phyloP scores from a whole-genome alignment of 768 basidiomycete genomes.

The Hydnomerulius pinastri region DNA sequence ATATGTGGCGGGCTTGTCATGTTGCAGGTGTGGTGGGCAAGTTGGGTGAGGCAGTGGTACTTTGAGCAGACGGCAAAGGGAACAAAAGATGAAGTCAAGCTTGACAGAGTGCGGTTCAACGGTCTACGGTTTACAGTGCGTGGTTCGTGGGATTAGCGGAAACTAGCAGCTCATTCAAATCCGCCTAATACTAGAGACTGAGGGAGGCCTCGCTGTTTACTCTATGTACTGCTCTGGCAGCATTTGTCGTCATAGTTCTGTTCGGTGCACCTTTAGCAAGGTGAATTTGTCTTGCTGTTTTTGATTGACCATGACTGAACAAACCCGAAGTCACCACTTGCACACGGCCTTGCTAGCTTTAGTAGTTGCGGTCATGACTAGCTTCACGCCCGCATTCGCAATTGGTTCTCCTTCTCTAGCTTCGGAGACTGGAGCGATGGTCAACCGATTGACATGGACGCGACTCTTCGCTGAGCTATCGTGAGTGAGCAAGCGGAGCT shows the following conservation, averaged over 20 bases:
- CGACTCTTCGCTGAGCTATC: slow-evolving; percentile 79
- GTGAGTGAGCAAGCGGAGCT: slow-evolving; percentile 50
- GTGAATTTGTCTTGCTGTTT: slow-evolving; percentile 36
- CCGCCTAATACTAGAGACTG: slow-evolving; percentile 43
- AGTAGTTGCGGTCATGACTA: slow-evolving; percentile 63
- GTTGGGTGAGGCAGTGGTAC: slow-evolving; percentile 63
- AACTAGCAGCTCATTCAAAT: slow-evolving; percentile 4
- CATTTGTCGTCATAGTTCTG: slow-evolving; percentile 55
- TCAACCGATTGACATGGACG: slow-evolving; percentile 68
- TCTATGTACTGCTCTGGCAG: slow-evolving; percentile 43
- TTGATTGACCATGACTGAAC: background rate
- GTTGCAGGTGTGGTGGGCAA: slow-evolving; percentile 72
- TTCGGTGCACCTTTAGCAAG: slow-evolving; percentile 76
- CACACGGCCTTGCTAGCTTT: slow-evolving; percentile 72
- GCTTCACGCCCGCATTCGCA: slow-evolving; percentile 69
- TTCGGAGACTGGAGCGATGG: slow-evolving; percentile 43
- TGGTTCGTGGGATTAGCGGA: background rate
- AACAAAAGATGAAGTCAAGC: slow-evolving; percentile 42
- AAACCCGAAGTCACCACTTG: slow-evolving; percentile 42
- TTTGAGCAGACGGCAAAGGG: slow-evolving; percentile 43
- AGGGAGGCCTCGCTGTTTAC: slow-evolving; percentile 56
- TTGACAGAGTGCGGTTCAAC: slow-evolving; percentile 44
- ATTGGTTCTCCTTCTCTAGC: slow-evolving; percentile 61
- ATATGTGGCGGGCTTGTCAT: slow-evolving; percentile 54
- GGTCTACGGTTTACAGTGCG: slow-evolving; percentile 43